Conservation (phyloP, 139 green algal species). For the Chlorella sp. region DNA sequence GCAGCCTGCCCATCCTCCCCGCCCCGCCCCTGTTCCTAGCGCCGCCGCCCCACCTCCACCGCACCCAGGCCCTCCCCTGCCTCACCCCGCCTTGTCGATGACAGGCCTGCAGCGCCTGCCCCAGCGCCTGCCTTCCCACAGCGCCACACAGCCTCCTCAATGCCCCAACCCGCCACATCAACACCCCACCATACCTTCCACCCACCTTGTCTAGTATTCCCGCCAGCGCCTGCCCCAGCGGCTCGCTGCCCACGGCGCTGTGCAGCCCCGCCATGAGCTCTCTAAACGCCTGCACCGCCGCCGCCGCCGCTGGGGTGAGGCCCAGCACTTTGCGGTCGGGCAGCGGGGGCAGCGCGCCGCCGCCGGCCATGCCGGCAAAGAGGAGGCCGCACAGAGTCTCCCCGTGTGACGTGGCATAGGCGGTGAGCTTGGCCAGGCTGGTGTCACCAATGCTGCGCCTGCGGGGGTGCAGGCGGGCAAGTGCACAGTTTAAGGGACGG, state of each 20-base stretch:
- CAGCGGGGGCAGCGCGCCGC: conserved; percentile 24
- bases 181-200: neutral
- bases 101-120: too few species aligned
- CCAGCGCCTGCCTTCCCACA: too few species aligned
- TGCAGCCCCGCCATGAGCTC: conserved; percentile 24
- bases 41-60: too few species aligned
- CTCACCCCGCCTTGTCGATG: too few species aligned
- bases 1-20: neutral
- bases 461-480: neutral
- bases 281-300: conserved; percentile 38
- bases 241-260: neutral
- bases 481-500: too few species aligned
- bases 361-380: neutral
- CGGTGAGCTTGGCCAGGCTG: conserved; percentile 15
- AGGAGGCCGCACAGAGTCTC: neutral
- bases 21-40: too few species aligned
- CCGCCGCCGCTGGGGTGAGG: conserved; percentile 13
- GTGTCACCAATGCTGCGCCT: conserved; percentile 36
- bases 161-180: neutral
- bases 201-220: conserved; percentile 31
- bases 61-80: too few species aligned
- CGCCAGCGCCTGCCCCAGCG: conserved; percentile 13
- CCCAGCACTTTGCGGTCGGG: conserved; percentile 38
- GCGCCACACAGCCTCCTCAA: too few species aligned
- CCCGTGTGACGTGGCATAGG: neutral